Conservation (phyloP, 768 basidiomycete species). For the Psilocybe cyanescens region DNA sequence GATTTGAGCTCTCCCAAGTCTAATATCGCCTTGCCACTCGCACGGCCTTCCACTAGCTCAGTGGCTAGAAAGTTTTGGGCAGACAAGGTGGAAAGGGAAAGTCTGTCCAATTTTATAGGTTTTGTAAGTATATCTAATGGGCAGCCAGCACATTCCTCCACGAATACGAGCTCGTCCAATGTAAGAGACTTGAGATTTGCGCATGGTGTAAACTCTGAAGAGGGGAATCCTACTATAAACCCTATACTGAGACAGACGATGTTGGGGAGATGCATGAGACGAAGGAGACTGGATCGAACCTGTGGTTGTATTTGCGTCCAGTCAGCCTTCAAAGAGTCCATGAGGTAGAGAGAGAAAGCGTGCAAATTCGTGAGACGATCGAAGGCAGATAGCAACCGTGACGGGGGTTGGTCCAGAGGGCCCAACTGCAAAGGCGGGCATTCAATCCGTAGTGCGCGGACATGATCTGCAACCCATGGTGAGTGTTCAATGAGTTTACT, state of each 20-base stretch:
- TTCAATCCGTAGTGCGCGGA: background rate
- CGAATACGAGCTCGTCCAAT: background rate
- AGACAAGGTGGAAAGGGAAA: too few species aligned
- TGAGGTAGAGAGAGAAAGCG: background rate
- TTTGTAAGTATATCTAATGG: too few species aligned
- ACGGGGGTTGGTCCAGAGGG: background rate
- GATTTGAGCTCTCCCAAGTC: too few species aligned
- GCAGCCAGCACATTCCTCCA: background rate
- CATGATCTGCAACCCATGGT: background rate
- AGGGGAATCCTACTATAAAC: background rate
- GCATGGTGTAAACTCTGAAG: background rate
- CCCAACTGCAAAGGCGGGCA: background rate
- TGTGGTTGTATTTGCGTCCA: background rate
- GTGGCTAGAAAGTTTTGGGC: too few species aligned
- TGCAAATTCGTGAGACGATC: background rate
- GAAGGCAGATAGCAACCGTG: background rate
- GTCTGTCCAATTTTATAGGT: too few species aligned
- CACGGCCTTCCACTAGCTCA: too few species aligned
- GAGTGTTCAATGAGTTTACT: background rate
- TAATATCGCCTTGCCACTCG: too few species aligned
- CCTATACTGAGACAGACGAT: background rate
- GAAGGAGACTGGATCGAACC: background rate
- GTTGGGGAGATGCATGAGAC: background rate
- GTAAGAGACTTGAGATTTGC: background rate
- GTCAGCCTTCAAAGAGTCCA: too few species aligned